Percentiles rank a stretch among this genome's conserved stretches.
Conservation (phyloP, 163 green algal genomes). For the Volvox carteri region DNA sequence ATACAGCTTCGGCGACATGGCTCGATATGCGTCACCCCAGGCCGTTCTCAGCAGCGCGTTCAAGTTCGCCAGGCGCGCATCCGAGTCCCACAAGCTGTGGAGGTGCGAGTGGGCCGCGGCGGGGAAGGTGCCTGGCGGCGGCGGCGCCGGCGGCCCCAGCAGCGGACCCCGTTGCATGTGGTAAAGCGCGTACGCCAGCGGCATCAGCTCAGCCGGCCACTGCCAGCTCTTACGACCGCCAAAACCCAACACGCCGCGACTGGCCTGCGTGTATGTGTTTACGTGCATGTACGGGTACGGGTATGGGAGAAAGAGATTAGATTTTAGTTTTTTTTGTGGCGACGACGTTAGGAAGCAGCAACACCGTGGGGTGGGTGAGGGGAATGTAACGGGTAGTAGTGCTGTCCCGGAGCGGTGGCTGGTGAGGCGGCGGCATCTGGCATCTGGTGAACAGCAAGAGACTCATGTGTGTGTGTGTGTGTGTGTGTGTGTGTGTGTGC, state of each 20-base stretch:
- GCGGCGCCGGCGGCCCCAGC: constrained; percentile 37
- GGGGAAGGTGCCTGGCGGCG: constrained; percentile 3
- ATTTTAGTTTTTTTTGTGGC: too few relatives aligned
- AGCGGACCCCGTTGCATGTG: constrained; percentile 60
- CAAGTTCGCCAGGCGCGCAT: constrained; percentile 21
- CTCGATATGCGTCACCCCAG: constrained; percentile 33
- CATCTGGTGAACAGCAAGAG: too few relatives aligned
- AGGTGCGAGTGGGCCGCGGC: neutral
- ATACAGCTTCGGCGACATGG: constrained; percentile 53
- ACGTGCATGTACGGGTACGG: too few relatives aligned
- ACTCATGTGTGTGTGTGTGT: too few relatives aligned
- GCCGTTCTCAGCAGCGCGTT: constrained; percentile 38
- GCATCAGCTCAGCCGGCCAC: constrained; percentile 63
- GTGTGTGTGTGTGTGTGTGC: too few relatives aligned
- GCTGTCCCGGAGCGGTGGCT: too few relatives aligned
- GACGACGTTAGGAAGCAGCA: too few relatives aligned
- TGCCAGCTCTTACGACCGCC: constrained; percentile 57
- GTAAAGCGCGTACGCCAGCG: constrained; percentile 67
- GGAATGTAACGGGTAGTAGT: too few relatives aligned
- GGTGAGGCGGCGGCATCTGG: too few relatives aligned
- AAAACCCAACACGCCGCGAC: constrained; percentile 58
- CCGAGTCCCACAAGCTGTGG: constrained; percentile 37
- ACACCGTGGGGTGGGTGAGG: too few relatives aligned
- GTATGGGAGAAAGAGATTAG: too few relatives aligned
- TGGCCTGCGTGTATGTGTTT: neutral